Percentiles rank a stretch among this genome's conserved stretches.
phyloP scores from a whole-genome alignment of 2,329 filamentous ascomycete genomes.

The Fusarium sulawesiense region DNA sequence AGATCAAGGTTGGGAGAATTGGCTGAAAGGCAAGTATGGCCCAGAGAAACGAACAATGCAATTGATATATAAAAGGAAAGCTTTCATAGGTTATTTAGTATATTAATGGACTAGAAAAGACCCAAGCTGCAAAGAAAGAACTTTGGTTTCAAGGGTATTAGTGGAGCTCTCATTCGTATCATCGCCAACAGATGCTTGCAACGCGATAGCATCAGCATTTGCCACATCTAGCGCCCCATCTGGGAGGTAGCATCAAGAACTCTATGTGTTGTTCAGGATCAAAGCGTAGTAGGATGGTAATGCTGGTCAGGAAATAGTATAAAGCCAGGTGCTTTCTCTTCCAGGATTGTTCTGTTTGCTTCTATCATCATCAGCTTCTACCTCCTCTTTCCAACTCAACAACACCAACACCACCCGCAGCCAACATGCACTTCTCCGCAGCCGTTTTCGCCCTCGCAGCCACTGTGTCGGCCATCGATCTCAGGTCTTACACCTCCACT shows the following conservation, averaged over 20 bases:
- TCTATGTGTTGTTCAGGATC: neutral
- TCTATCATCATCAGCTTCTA: neutral
- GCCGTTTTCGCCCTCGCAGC: neutral
- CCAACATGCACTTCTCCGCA: neutral
- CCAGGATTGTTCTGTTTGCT: neutral
- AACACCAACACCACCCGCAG: neutral
- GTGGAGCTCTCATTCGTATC: neutral
- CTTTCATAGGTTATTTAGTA: neutral
- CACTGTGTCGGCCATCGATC: neutral
- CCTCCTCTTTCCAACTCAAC: neutral
- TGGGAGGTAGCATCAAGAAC: neutral
- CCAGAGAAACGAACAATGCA: neutral
- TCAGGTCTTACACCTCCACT: neutral
- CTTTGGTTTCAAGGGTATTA: neutral
- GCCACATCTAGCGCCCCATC: neutral
- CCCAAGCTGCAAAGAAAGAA: neutral
- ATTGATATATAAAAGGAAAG: neutral
- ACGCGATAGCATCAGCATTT: neutral
- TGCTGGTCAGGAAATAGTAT: neutral
- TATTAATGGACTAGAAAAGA: neutral
- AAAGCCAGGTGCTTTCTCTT: neutral
- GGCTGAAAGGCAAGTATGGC: neutral
- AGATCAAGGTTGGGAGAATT: neutral
- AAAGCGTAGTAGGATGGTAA: neutral
- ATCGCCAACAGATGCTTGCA: neutral